Percentiles rank a stretch among this genome's conserved stretches.
phyloP scores from a whole-genome alignment of 2,329 filamentous ascomycete species.

The Magnaporthales sp. region DNA sequence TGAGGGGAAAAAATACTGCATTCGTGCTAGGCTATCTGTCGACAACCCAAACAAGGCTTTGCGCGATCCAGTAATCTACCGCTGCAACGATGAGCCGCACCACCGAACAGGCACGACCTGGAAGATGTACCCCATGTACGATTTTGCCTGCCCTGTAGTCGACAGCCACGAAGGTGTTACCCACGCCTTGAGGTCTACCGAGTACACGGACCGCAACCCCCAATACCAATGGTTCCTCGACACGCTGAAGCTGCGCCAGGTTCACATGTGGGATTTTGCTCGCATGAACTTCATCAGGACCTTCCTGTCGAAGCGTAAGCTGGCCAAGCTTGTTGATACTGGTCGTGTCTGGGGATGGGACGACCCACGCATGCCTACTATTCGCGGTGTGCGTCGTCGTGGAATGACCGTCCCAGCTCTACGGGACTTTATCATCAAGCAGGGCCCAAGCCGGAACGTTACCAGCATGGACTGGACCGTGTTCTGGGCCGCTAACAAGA shows the following conservation, averaged over 20 bases:
- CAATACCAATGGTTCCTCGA: conserved; percentile 84
- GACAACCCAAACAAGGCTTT: conserved; percentile 93
- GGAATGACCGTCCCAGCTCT: conserved; percentile 74
- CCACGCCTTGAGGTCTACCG: conserved; percentile 73
- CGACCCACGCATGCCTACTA: conserved; percentile 75
- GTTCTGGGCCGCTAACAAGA: conserved; percentile 70
- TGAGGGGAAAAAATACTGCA: conserved; percentile 78
- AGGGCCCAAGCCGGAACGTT: conserved; percentile 76
- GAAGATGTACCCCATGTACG: conserved; percentile 85
- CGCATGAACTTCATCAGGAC: conserved; percentile 79
- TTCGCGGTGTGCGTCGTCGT: conserved; percentile 64
- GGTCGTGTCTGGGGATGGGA: conserved; percentile 79
- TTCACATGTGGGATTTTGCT: conserved; percentile 80
- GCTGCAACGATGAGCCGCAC: conserved; percentile 64
- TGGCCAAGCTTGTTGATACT: conserved; percentile 72
- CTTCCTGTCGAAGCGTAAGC: conserved; percentile 77
- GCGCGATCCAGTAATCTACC: conserved; percentile 94
- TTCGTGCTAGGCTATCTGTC: conserved; percentile 86
- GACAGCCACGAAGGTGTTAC: conserved; percentile 77
- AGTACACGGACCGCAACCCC: conserved; percentile 80
- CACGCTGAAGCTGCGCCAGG: conserved; percentile 62
- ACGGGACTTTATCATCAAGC: conserved; percentile 76
- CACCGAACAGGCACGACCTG: conserved; percentile 72
- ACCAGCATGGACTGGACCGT: conserved; percentile 76
- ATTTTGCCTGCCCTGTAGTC: conserved; percentile 76